Base-by-base conservation (phyloP, 179 eudicot genomes). In the Nepenthes alata region DNA sequence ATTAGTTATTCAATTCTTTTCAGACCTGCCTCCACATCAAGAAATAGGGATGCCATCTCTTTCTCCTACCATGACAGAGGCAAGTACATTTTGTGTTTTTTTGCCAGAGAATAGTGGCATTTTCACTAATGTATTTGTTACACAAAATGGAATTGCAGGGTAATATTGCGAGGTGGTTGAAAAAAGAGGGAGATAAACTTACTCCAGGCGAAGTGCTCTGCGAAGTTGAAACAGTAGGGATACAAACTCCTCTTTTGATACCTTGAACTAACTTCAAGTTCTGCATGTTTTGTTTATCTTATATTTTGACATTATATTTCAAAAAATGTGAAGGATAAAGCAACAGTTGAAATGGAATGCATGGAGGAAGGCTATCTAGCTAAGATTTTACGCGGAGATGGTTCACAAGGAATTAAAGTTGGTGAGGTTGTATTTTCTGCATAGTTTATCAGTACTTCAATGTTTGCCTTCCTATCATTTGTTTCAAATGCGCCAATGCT, bases 11-110 rank as follows among this genome's bases (percentile, higher is more conserved):
- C 47, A 25, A 44, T 60, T 68, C 34, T 49, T 70, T 78, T 66
- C 82, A 91, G 96, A 80, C 70, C 81, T 88, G 76, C 96, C 98
- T 70, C 81, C 96, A 57, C 98, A 91, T 72, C 89, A 91, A 67
- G 96, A 86, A 76, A 81, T 88, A 56, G 96, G 96, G 72, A 93
- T 93, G 98, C 98, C 98, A 57, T 93, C 98, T 59, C 90, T 93
- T 63, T 93, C 98, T 55, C 98, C 98, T 15, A 93, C 98, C 54
- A 93, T 93, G 98, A 81, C 95, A 44, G 98, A 93, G 96, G 98
- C 68, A 79, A 64, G 74, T 61, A 44, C 47, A 71, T 57, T 51
- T 38, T 11, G 44, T 9, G 35, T 57, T 58, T 56, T 3, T 51
- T 64, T 45, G 62, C 56, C 16, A 6, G 41, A 37, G 15, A 34